These are phyloP conservation scores for Jacaranda copaia DNA, from an alignment of 257 asterid genomes.

Conservation along the genomic window DNA sequence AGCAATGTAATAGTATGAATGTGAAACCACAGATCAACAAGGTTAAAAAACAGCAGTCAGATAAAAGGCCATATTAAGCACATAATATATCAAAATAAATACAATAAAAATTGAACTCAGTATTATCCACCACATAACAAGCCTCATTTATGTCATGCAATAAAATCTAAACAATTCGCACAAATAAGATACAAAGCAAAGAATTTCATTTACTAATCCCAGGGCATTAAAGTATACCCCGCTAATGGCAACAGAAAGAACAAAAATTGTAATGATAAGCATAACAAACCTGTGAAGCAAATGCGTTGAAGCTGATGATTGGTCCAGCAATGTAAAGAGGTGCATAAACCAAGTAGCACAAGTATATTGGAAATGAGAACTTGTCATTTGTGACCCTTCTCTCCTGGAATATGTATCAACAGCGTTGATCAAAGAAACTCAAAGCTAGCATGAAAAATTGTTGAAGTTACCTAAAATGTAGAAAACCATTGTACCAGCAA, in stretches of 20 bases:
- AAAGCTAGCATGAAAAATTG: slow-evolving; percentile 8
- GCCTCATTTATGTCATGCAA: neutral
- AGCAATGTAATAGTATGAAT: neutral
- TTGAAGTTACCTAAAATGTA: slow-evolving; percentile 5
- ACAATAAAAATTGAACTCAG: neutral
- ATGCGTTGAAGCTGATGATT: slow-evolving; percentile 93
- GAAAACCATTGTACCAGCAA: slow-evolving; percentile 23
- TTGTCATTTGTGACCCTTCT: slow-evolving; percentile 65
- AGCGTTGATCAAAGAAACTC: slow-evolving; percentile 31
- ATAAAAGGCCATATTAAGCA: neutral
- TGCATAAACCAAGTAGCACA: slow-evolving; percentile 90
- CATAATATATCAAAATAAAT: neutral
- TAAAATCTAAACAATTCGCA: neutral
- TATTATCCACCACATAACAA: slow-evolving; percentile 7
- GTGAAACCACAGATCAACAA: slow-evolving; percentile 1
- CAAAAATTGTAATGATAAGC: slow-evolving; percentile 7
- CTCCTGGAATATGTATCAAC: slow-evolving; percentile 62
- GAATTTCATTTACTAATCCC: neutral
- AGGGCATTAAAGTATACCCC: slow-evolving; percentile 14
- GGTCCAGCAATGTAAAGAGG: slow-evolving; percentile 99
- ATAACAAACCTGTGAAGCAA: slow-evolving; percentile 91
- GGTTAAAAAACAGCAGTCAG: slow-evolving; percentile 1
- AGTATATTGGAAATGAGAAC: slow-evolving; percentile 75
- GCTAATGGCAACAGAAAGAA: slow-evolving; percentile 1
- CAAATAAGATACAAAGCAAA: neutral